Evolutionary conservation across 306 rosid genomes (phyloP), one percentile per base, ranked within the genome.

Genomic region (Aeschynomene evenia): DNA sequence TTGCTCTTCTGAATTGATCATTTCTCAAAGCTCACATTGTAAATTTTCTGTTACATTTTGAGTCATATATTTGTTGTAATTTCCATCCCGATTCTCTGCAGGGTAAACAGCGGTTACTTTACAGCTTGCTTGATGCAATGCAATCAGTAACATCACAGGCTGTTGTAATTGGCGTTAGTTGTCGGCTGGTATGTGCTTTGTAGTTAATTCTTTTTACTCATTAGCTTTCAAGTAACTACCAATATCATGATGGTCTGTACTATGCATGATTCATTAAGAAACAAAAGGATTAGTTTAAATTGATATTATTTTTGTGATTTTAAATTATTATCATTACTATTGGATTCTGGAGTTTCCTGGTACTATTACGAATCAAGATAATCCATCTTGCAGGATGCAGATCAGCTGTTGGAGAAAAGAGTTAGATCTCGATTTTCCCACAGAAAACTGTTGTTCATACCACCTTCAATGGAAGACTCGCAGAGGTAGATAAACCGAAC

Each of bases 391-490:
- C 87, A 94, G 98, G 98, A 90, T 78, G 97, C 98, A 2, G 98
- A 90, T 80, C 97, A 88, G 83, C 84, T 90, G 66, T 79, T 94
- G 73, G 97, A 94, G 71, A 94, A 94, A 83, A 90, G 97, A 82
- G 97, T 94, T 15, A 91, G 90, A 70, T 88, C 98, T 79, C 97
- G 95, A 20, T 94, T 94, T 81, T 94, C 98, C 29, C 97, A 88
- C 77, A 86, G 98, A 82, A 94, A 94, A 83, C 74, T 85, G 43
- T 34, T 94, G 75, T 90, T 90, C 80, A 83, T 87, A 79, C 97
- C 96, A 68, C 96, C 96, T 68, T 76, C 88, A 22, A 50, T 62
- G 29, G 96, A 87, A 33, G 92, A 90, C 49, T 67, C 82, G 40
- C 82, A 82, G 56, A 79, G 84, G 98, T 88, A 79, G 28, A 55